A percentile compares a stretch with the other conserved stretches of the same genome.
These are phyloP conservation scores for Sclerotinia trifoliorum DNA, from an alignment of 2,329 filamentous ascomycete genomes.

Conservation along the genomic window DNA sequence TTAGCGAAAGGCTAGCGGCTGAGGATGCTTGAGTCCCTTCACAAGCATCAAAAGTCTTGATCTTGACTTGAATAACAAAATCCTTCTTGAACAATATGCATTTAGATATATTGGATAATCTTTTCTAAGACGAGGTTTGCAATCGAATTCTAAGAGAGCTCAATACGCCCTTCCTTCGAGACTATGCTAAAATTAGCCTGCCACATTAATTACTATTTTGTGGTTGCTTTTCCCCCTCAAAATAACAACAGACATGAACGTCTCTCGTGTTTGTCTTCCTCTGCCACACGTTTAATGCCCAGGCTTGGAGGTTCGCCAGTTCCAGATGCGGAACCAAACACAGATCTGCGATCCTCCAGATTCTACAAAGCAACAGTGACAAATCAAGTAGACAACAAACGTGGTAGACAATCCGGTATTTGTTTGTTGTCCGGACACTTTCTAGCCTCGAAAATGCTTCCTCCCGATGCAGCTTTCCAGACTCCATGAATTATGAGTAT, in stretches of 20 bases:
- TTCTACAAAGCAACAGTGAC: not conserved
- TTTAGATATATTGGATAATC: not conserved
- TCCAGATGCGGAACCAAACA: not conserved
- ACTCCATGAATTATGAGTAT: not conserved
- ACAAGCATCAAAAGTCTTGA: not conserved
- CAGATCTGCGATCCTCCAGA: not conserved
- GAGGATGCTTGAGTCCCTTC: not conserved
- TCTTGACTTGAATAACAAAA: not conserved
- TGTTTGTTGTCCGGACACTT: not conserved
- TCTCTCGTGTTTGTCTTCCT: slow-evolving; percentile 10
- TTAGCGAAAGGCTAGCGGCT: slow-evolving; percentile 10
- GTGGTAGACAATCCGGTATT: not conserved
- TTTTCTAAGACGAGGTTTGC: not conserved
- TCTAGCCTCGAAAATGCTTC: not conserved
- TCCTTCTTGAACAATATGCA: not conserved
- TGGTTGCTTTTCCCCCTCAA: not conserved
- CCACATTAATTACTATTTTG: not conserved
- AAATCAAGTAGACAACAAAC: not conserved
- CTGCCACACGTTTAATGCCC: not conserved
- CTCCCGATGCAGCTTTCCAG: not conserved
- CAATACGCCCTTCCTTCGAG: not conserved
- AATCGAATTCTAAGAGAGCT: not conserved
- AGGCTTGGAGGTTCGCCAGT: not conserved
- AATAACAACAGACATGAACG: slow-evolving; percentile 12
- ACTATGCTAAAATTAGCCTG: not conserved